phyloP scores from a whole-genome alignment of 192 early-diverging fungal species.

The Coemansia asiatica region DNA sequence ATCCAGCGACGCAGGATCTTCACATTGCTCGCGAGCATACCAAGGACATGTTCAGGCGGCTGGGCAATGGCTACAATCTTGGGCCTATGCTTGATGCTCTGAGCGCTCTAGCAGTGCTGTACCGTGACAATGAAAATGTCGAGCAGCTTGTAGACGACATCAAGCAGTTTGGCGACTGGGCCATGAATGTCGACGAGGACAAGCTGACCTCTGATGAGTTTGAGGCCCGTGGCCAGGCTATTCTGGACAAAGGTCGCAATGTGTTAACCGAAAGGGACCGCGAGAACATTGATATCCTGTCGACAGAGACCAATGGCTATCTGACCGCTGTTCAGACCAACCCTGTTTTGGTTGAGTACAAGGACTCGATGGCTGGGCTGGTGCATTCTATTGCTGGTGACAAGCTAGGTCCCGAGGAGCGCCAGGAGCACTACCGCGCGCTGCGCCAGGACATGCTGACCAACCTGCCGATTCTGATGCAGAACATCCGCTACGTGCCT shows the following conservation, averaged over 20 bases:
- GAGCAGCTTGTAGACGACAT: slow-evolving; percentile 26
- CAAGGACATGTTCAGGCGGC: slow-evolving; percentile 27
- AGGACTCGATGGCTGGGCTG: slow-evolving; percentile 27
- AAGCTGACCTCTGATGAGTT: slow-evolving; percentile 50
- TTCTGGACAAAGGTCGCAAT: slow-evolving; percentile 31
- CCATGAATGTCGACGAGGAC: slow-evolving; percentile 37
- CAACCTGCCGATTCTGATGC: slow-evolving; percentile 36
- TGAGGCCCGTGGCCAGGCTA: slow-evolving; percentile 28
- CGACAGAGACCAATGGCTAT: slow-evolving; percentile 25
- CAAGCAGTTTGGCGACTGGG: slow-evolving; percentile 42
- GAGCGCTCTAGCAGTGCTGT: slow-evolving; percentile 27
- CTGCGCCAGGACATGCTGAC: slow-evolving; percentile 39
- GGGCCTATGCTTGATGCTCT: slow-evolving; percentile 23
- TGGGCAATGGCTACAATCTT: slow-evolving; percentile 45
- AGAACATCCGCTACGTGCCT: slow-evolving; percentile 45
- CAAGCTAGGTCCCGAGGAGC: slow-evolving; percentile 25
- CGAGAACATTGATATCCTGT: slow-evolving; percentile 24
- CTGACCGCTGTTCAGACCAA: slow-evolving; percentile 36
- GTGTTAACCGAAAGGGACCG: slow-evolving; percentile 36
- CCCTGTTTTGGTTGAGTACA: slow-evolving; percentile 40
- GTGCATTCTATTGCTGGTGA: slow-evolving; percentile 29
- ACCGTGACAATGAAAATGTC: slow-evolving; percentile 36
- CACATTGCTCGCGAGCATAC: slow-evolving; percentile 23
- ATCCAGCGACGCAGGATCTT: slow-evolving; percentile 35
- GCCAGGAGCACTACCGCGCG: slow-evolving; percentile 33